Conservation (phyloP, 495 filamentous ascomycete genomes). For the Arthonia radiata region DNA sequence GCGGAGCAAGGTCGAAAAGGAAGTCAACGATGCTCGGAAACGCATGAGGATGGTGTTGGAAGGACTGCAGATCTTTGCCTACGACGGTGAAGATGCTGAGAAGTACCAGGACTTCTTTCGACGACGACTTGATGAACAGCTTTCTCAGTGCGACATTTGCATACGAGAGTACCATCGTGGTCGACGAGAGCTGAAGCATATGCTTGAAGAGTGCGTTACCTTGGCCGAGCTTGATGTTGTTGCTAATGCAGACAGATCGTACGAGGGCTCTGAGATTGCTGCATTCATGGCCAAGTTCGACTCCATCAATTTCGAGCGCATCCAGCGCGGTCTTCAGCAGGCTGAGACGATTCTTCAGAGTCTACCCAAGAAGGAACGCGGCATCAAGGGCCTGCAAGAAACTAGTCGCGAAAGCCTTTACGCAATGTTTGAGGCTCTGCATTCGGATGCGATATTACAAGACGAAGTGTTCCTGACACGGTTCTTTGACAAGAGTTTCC, state of each 20-base stretch:
- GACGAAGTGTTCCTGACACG: slow-evolving; percentile 24
- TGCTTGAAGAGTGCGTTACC: slow-evolving; percentile 29
- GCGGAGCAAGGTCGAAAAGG: slow-evolving; percentile 1
- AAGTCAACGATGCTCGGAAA: slow-evolving; percentile 20
- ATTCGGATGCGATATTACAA: slow-evolving; percentile 32
- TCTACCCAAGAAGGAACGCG: slow-evolving; percentile 23
- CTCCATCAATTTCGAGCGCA: slow-evolving; percentile 34
- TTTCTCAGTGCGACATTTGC: slow-evolving; percentile 55
- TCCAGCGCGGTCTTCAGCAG: slow-evolving; percentile 26
- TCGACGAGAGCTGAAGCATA: slow-evolving; percentile 33
- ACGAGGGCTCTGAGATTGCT: slow-evolving; percentile 36
- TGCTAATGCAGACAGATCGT: slow-evolving; percentile 12
- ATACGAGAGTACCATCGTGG: slow-evolving; percentile 57
- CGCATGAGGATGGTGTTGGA: slow-evolving; percentile 33
- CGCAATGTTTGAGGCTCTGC: slow-evolving; percentile 38
- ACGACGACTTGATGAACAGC: slow-evolving; percentile 22
- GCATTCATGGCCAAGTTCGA: slow-evolving; percentile 29
- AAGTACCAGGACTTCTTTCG: slow-evolving; percentile 33
- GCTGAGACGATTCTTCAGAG: slow-evolving; percentile 23
- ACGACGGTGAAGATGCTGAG: slow-evolving; percentile 33
- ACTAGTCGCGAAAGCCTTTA: slow-evolving; percentile 27
- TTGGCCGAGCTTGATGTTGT: too few species aligned
- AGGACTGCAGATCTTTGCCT: slow-evolving; percentile 42
- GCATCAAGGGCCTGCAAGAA: slow-evolving; percentile 21
- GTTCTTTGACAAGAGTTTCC: slow-evolving; percentile 56